Evolutionary conservation across 768 basidiomycete species (phyloP).

Genomic region (Lactarius sanguifluus): DNA sequence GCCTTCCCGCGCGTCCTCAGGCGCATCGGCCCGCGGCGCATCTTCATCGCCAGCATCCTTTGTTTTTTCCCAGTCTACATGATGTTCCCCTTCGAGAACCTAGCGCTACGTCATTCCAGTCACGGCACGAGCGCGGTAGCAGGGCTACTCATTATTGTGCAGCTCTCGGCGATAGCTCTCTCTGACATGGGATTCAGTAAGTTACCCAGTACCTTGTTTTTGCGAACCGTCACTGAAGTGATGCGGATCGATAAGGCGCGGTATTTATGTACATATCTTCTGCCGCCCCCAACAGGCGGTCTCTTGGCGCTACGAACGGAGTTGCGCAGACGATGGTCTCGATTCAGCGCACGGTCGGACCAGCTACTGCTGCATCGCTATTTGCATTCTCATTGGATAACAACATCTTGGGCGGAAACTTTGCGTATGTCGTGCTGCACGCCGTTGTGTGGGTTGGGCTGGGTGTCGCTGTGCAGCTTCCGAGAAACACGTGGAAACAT

Average conservation of each 20-base stretch:
- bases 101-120: slow-evolving; percentile 2
- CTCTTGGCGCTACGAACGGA: slow-evolving; percentile 70
- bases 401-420: slow-evolving; percentile 48
- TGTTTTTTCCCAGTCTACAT: slow-evolving; percentile 33
- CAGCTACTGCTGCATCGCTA: slow-evolving; percentile 57
- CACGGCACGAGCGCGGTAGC: background rate
- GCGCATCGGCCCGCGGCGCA: slow-evolving; percentile 39
- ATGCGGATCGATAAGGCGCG: slow-evolving; percentile 47
- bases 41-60: slow-evolving; percentile 33
- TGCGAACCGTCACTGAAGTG: background rate
- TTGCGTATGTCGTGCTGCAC: slow-evolving; percentile 15
- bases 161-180: slow-evolving; percentile 16
- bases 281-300: slow-evolving; percentile 61
- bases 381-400: slow-evolving; percentile 59
- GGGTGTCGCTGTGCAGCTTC: slow-evolving; percentile 10
- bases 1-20: slow-evolving; percentile 41
- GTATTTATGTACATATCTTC: slow-evolving; percentile 68
- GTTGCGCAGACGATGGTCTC: slow-evolving; percentile 40
- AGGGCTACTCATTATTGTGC: slow-evolving; percentile 13
- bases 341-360: slow-evolving; percentile 48
- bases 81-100: slow-evolving; percentile 34
- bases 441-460: slow-evolving; percentile 9
- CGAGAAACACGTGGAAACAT: slow-evolving; percentile 15
- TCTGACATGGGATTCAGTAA: slow-evolving; percentile 25
- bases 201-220: background rate